Conservation (phyloP, 139 green algal genomes). For the Edaphochlamys debaryana region DNA sequence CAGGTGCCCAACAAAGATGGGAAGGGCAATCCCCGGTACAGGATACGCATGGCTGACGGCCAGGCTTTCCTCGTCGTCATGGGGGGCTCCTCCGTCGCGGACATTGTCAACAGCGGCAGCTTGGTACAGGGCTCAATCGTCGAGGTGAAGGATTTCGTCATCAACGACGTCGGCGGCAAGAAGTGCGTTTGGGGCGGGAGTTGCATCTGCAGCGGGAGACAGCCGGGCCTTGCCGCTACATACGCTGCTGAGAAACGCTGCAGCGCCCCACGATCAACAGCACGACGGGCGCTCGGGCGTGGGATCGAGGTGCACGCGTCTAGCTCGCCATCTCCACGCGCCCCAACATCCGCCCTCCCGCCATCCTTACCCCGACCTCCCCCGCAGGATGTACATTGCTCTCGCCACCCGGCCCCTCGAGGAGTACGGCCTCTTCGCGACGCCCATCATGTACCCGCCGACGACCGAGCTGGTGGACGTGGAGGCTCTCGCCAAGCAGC, state of each 20-base stretch:
- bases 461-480: conserved; percentile 6
- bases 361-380: too few relatives aligned
- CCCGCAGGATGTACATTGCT: conserved; percentile 29
- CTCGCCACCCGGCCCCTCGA: background rate
- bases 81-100: conserved; percentile 84
- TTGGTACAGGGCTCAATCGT: conserved; percentile 71
- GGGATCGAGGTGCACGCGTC: too few relatives aligned
- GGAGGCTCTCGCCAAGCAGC: background rate
- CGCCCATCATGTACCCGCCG: background rate
- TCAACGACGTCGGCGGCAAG: conserved; percentile 64
- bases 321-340: too few relatives aligned
- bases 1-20: background rate
- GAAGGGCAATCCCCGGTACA: conserved; percentile 22
- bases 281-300: too few relatives aligned
- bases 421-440: background rate
- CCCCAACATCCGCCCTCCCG: too few relatives aligned
- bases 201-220: too few relatives aligned
- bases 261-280: too few relatives aligned
- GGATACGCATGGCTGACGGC: conserved; percentile 51
- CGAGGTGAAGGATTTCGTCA: conserved; percentile 71
- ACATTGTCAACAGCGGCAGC: conserved; percentile 53
- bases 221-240: too few relatives aligned
- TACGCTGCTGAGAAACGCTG: too few relatives aligned
- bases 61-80: conserved; percentile 66
- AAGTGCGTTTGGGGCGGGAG: conserved; percentile 57